Conservation (phyloP, 352 stramenopile genomes). For the Thraustochytrium sp. region DNA sequence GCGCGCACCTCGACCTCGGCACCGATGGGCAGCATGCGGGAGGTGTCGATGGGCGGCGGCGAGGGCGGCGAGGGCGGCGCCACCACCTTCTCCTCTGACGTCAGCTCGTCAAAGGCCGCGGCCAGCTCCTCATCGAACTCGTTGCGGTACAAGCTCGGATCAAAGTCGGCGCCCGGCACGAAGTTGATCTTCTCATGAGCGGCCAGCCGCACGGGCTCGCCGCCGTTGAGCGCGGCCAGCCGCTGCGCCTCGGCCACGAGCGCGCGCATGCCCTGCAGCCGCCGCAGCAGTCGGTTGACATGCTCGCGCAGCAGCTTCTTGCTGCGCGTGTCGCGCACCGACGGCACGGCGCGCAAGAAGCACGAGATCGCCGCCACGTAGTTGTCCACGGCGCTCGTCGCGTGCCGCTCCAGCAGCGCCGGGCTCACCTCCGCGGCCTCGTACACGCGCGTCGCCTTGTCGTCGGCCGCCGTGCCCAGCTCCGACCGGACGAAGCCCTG, state of each 20-base stretch:
- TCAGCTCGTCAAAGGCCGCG: constrained; percentile 20
- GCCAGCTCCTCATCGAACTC: constrained; percentile 34
- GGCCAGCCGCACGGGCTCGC: not conserved
- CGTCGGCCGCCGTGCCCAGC: constrained; percentile 20
- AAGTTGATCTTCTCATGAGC: constrained; percentile 29
- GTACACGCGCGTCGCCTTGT: constrained; percentile 22
- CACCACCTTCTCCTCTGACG: not conserved
- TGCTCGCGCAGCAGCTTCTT: constrained; percentile 27
- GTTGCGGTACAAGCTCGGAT: not conserved
- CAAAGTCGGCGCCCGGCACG: constrained; percentile 18
- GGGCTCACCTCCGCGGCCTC: constrained; percentile 15
- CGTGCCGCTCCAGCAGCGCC: constrained; percentile 15
- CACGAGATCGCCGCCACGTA: constrained; percentile 38
- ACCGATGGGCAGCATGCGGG: not conserved
- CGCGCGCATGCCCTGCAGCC: constrained; percentile 10
- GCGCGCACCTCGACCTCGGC: not conserved
- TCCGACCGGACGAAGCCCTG: constrained; percentile 36
- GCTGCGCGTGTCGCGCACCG: not conserved
- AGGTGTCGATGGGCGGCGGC: not conserved
- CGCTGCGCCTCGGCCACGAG: constrained; percentile 2
- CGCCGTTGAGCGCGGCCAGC: constrained; percentile 29
- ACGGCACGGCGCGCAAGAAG: constrained; percentile 31
- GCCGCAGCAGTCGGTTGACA: constrained; percentile 8
- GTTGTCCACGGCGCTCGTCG: constrained; percentile 11
- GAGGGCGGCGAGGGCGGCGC: not conserved